Evolutionary conservation across 2,329 filamentous ascomycete species (phyloP), one percentile per base, ranked within the genome.

Genomic region (Xylariaceae sp.): DNA sequence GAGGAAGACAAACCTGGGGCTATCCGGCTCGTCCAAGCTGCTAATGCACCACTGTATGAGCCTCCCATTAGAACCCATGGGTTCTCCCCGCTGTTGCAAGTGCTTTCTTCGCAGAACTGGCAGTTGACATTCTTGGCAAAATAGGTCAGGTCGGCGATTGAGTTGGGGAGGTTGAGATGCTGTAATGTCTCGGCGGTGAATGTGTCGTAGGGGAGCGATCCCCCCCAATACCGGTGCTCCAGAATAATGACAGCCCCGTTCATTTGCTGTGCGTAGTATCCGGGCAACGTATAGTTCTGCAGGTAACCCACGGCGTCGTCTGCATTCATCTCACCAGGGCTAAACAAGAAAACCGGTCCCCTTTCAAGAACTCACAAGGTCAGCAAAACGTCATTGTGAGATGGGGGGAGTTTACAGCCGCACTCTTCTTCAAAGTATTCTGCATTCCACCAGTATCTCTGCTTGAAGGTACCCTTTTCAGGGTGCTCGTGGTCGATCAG

Each of bases 1-100:
- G 13, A 16, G 14, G 11, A 17, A 9, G 7, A 37, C 5, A 67
- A 68, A 17, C 69, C 71, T 0, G 71, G 69, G 9, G 66, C 60
- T 9, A 64, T 58, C 11, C 64, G 60, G 16, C 65, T 65, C 9
- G 61, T 65, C 69, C 70, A 73, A 6, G 69, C 69, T 3, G 70
- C 55, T 5, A 74, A 59, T 6, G 68, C 70, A 24, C 71, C 71
- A 21, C 66, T 66, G 44, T 75, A 75, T 3, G 68, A 72, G 6
- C 68, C 72, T 6, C 71, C 71, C 15, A 67, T 57, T 21, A 72
- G 55, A n/a, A 75, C 63, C 71, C 72, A 76, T 0, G 72, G 70
- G 11, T 69, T 67, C 17, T 65, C 59, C 12, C 61, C 54, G 7
- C 67, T 64, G 27, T 67, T 65, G 40, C 59, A 65, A 46, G 52